phyloP scores from a whole-genome alignment of 2,329 filamentous ascomycete species.

The Colletotrichum lini region DNA sequence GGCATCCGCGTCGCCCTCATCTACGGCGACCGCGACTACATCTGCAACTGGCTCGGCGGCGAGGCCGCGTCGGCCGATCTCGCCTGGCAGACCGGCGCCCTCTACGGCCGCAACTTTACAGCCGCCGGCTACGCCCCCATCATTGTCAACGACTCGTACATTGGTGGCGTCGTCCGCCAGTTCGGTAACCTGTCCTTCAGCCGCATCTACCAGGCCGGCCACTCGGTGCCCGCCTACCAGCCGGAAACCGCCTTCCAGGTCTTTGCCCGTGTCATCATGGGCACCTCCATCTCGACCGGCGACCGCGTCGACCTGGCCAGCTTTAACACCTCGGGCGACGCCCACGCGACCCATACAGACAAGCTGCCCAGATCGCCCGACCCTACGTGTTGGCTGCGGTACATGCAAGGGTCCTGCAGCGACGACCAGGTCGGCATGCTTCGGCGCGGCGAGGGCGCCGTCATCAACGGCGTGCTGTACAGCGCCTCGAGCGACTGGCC shows the following conservation, averaged over 20 bases:
- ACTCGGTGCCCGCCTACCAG: conserved; percentile 74
- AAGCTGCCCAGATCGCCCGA: conserved; percentile 62
- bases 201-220: conserved; percentile 76
- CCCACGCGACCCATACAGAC: conserved; percentile 70
- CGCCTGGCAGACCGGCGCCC: conserved; percentile 60
- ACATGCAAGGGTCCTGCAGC: conserved; percentile 65
- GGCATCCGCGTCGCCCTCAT: conserved; percentile 80
- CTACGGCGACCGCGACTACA: conserved; percentile 76
- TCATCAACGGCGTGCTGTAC: conserved; percentile 73
- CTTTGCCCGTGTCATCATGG: conserved; percentile 72
- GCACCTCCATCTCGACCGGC: conserved; percentile 70
- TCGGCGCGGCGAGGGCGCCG: conserved; percentile 63
- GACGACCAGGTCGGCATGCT: conserved; percentile 64
- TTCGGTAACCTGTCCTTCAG: conserved; percentile 81
- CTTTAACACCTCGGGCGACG: conserved; percentile 71
- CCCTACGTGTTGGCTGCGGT: conserved; percentile 74
- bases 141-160: conserved; percentile 76
- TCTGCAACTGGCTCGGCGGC: conserved; percentile 81
- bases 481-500: conserved; percentile 58
- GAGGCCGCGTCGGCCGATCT: conserved; percentile 78
- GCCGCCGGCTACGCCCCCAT: conserved; percentile 81
- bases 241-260: conserved; percentile 72
- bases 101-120: conserved; percentile 70
- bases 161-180: conserved; percentile 81
- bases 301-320: conserved; percentile 63